Percentiles rank a stretch among this genome's conserved stretches.
Evolutionary conservation across 148 eudicot genomes (phyloP).

Genomic region (Chenopodium quinoa): DNA sequence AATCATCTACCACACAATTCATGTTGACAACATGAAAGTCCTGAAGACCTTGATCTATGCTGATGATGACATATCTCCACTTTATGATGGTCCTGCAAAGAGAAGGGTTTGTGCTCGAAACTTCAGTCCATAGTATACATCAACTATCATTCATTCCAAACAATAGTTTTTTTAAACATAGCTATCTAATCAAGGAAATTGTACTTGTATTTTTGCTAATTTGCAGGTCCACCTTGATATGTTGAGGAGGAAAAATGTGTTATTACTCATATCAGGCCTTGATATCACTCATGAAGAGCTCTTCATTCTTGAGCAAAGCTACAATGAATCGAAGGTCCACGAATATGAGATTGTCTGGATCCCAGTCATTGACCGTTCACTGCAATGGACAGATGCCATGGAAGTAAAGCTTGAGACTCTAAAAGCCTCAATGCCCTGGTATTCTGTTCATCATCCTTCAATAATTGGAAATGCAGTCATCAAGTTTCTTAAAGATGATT

Average conservation of each 20-base stretch:
- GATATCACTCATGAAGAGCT: conserved; percentile 61
- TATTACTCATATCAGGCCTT: conserved; percentile 59
- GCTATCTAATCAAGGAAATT: neutral
- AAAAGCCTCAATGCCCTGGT: conserved; percentile 59
- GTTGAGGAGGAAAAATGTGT: conserved; percentile 55
- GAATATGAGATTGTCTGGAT: conserved; percentile 66
- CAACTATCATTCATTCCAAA: neutral
- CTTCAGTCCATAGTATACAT: neutral
- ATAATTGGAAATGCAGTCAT: conserved; percentile 36
- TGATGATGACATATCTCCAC: conserved; percentile 49
- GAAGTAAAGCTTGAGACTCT: conserved; percentile 41
- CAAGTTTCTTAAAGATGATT: conserved; percentile 40
- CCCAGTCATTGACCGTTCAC: conserved; percentile 48
- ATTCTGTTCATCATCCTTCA: conserved; percentile 54
- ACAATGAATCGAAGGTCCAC: conserved; percentile 43
- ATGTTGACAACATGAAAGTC: conserved; percentile 64
- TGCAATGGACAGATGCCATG: conserved; percentile 42
- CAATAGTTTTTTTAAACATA: neutral
- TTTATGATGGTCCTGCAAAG: conserved; percentile 46
- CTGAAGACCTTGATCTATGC: conserved; percentile 39
- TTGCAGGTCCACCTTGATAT: conserved; percentile 46
- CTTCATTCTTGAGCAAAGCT: conserved; percentile 56
- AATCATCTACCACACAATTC: conserved; percentile 39
- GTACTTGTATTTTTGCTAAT: neutral
- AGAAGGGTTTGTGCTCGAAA: conserved; percentile 34